Evolutionary conservation across 2,329 filamentous ascomycete genomes (phyloP).

Genomic region (Fusarium sublunatum): DNA sequence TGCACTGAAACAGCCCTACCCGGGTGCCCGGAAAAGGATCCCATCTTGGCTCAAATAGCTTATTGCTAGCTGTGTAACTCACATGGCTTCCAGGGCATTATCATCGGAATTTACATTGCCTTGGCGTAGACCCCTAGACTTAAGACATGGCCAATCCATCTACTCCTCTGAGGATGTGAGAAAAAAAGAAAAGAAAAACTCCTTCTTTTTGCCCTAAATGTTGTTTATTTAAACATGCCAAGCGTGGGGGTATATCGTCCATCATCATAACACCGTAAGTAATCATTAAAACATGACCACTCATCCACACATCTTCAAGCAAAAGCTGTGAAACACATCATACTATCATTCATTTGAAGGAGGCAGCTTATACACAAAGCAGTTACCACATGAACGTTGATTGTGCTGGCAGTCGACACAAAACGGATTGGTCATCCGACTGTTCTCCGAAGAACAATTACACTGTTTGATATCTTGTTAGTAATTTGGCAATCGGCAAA

Average conservation of each 20-base stretch:
- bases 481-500: not conserved
- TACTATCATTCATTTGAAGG: slow-evolving; percentile 5
- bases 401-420: slow-evolving; percentile 25
- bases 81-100: not conserved
- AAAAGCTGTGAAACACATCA: not conserved
- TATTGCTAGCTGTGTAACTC: not conserved
- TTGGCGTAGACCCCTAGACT: not conserved
- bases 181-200: not conserved
- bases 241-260: slow-evolving; percentile 21
- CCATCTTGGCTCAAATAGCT: not conserved
- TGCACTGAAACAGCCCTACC: not conserved
- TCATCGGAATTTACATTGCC: not conserved
- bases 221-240: slow-evolving; percentile 1
- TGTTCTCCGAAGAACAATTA: slow-evolving; percentile 28
- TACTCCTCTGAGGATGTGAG: not conserved
- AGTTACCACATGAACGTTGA: slow-evolving; percentile 18
- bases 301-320: not conserved
- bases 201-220: not conserved
- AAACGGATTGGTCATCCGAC: slow-evolving; percentile 3
- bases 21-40: not conserved
- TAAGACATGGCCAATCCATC: not conserved
- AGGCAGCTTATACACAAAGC: slow-evolving; percentile 4
- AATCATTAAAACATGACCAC: slow-evolving; percentile 2
- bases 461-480: slow-evolving; percentile 37
- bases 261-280: not conserved